These are phyloP conservation scores for Trifolium fragiferum DNA, from an alignment of 306 rosid genomes.

Conservation along the genomic window DNA sequence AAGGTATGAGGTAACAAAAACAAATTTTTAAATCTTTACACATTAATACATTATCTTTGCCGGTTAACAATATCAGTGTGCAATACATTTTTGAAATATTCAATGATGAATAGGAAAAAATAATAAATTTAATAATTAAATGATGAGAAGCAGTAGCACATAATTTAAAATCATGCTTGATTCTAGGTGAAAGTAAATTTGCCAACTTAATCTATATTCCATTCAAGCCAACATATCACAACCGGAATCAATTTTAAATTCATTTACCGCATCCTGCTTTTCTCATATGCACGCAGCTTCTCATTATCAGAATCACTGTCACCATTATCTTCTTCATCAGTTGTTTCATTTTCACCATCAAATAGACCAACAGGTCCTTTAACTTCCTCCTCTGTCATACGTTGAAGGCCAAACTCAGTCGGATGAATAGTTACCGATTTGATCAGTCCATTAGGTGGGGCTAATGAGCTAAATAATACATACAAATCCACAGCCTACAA, in stretches of 20 bases:
- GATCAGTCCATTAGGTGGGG: constrained; percentile 70
- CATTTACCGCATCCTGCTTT: constrained; percentile 73
- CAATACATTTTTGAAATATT: not conserved
- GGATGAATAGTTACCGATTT: constrained; percentile 82
- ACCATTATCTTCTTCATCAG: constrained; percentile 51
- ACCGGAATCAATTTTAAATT: not conserved
- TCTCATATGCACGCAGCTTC: constrained; percentile 85
- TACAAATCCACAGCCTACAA: constrained; percentile 82
- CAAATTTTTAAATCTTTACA: not conserved
- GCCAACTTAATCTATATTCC: constrained; percentile 12
- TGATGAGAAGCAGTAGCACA: constrained; percentile 9
- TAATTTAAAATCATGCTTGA: not conserved
- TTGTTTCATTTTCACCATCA: constrained; percentile 57
- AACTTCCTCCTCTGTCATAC: constrained; percentile 86
- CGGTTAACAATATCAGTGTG: constrained; percentile 6
- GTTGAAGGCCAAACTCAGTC: constrained; percentile 88
- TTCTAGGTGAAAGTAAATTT: constrained; percentile 17
- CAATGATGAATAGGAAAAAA: not conserved
- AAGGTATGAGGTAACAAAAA: constrained; percentile 10
- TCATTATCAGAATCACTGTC: constrained; percentile 61
- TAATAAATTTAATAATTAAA: not conserved
- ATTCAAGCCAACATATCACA: constrained; percentile 26
- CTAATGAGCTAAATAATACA: constrained; percentile 71
- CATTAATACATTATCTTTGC: not conserved
- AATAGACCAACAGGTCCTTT: constrained; percentile 81